These are phyloP conservation scores for Komagataella kurtzmanii DNA, from an alignment of 805 yeast genomes.

Conservation along the genomic window DNA sequence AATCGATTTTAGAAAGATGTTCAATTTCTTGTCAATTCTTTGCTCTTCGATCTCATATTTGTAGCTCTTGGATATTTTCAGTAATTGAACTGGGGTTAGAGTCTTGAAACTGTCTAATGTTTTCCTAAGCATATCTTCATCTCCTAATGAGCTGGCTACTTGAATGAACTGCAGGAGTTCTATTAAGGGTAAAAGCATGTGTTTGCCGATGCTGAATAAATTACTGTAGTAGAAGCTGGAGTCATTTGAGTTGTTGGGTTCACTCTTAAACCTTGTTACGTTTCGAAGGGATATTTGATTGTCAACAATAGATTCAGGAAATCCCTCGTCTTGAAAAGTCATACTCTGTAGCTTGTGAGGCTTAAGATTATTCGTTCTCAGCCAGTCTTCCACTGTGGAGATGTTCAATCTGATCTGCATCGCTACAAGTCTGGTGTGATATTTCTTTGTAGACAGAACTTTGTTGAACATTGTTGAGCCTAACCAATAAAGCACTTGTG, in stretches of 20 bases:
- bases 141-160: conserved; percentile 59
- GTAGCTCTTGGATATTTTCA: conserved; percentile 61
- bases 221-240: conserved; percentile 52
- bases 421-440: conserved; percentile 71
- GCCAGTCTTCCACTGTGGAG: conserved; percentile 89
- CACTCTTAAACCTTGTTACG: conserved; percentile 16
- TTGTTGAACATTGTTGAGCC: conserved; percentile 63
- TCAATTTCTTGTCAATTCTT: conserved; percentile 42
- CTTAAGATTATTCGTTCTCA: conserved; percentile 49
- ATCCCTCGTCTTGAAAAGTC: conserved; percentile 12
- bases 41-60: conserved; percentile 75
- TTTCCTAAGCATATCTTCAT: conserved; percentile 46
- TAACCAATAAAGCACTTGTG: conserved; percentile 70
- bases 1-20: conserved; percentile 25
- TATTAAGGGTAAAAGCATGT: conserved; percentile 57
- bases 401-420: conserved; percentile 81
- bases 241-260: conserved; percentile 27
- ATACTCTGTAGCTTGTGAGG: conserved; percentile 20
- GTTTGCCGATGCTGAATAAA: conserved; percentile 48
- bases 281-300: conserved; percentile 10
- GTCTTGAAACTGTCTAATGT: conserved; percentile 38
- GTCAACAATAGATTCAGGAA: conserved; percentile 18
- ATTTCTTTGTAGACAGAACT: conserved; percentile 51
- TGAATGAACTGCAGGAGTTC: conserved; percentile 87
- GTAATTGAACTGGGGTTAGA: conserved; percentile 57